Base-by-base conservation (phyloP, 768 basidiomycete species). In the Lepiota subincarnata region DNA sequence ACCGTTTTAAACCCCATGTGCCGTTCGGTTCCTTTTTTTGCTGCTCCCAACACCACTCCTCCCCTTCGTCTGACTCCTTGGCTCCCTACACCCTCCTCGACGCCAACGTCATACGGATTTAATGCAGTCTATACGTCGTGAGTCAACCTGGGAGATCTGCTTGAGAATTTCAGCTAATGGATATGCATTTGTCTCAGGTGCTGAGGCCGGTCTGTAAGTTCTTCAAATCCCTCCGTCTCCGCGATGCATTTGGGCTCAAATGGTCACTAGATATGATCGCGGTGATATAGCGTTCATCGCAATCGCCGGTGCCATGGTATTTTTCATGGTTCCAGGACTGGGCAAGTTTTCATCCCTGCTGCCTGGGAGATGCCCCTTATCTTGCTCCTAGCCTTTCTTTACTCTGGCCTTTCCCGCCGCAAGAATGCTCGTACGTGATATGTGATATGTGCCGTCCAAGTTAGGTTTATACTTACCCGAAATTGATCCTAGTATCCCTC, bases 311-410 rank as follows among this genome's bases (percentile, higher is more conserved):
- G 80, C 81, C 14, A 80, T 89, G 73, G 88, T 90, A 10, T 75
- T 80, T 48, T 82, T 88, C 70, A 90, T 89, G 87, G 75, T 90
- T 35, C 87, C 86, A 42, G 86, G 86, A 10, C 78, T 88, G 31
- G 84, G 87, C 83, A 58, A 50, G 57, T 55, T 50, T 31, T 55
- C 10, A 12, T 2, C n/a, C 28, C 20, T 43, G 36, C 19, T 34
- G 13, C 45, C 49, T 35, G 42, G 35, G 48, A 39, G n/a, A 44
- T 20, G 45, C 7, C n/a, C 48, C 7, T 28, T 48, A 48, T 38
- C 18, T n/a, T 18, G 16, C 54, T 57, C 50, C 12, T 59, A 86
- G 87, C 81, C 0, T 87, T 89, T 65, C 74, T 88, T 22, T 88
- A 88, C 67, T 85, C 86, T 14, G 87, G 87, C 20, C 72, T 89